A percentile compares a stretch with the other conserved stretches of the same genome.
phyloP scores from a whole-genome alignment of 2,329 filamentous ascomycete genomes.

The Phoma sp. region DNA sequence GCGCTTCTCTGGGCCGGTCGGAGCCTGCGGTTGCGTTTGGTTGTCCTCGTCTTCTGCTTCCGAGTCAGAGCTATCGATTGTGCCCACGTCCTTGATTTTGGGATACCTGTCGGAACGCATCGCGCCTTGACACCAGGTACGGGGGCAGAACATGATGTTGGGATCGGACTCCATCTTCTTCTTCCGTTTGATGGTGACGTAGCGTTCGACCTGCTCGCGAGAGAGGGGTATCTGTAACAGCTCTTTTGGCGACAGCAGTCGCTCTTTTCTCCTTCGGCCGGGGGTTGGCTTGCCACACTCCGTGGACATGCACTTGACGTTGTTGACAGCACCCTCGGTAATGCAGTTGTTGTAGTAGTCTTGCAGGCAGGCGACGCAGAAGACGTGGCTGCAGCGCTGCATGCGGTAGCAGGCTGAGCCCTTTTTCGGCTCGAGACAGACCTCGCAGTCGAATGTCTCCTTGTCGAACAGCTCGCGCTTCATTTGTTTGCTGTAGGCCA shows the following conservation, averaged over 20 bases:
- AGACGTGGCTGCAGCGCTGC: conserved; percentile 85
- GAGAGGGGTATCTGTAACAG: conserved; percentile 62
- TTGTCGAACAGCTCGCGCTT: conserved; percentile 78
- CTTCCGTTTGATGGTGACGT: conserved; percentile 90
- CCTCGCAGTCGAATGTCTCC: conserved; percentile 84
- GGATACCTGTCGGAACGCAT: conserved; percentile 65
- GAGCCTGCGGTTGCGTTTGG: conserved; percentile 8
- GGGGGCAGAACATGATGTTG: conserved; percentile 88
- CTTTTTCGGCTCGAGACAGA: conserved; percentile 93
- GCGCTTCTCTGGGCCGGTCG: conserved; percentile 29
- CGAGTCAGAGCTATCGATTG: conserved; percentile 49
- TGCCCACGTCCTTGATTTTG: conserved; percentile 51
- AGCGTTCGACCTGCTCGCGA: conserved; percentile 78
- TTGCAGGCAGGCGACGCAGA: conserved; percentile 84
- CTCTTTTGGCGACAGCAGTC: conserved; percentile 80
- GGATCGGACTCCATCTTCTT: conserved; percentile 90
- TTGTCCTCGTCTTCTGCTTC: conserved; percentile 40
- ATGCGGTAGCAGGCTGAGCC: conserved; percentile 81
- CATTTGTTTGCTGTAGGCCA: conserved; percentile 79
- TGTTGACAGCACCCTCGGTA: conserved; percentile 78
- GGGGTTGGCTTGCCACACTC: conserved; percentile 65
- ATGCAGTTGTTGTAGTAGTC: conserved; percentile 93
- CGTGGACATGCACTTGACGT: conserved; percentile 80
- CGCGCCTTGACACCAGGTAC: conserved; percentile 89
- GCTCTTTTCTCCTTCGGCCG: conserved; percentile 55